A percentile compares a stretch with the other conserved stretches of the same genome.
phyloP scores from a whole-genome alignment of 2,329 filamentous ascomycete species.

The Achaetomium macrosporum region DNA sequence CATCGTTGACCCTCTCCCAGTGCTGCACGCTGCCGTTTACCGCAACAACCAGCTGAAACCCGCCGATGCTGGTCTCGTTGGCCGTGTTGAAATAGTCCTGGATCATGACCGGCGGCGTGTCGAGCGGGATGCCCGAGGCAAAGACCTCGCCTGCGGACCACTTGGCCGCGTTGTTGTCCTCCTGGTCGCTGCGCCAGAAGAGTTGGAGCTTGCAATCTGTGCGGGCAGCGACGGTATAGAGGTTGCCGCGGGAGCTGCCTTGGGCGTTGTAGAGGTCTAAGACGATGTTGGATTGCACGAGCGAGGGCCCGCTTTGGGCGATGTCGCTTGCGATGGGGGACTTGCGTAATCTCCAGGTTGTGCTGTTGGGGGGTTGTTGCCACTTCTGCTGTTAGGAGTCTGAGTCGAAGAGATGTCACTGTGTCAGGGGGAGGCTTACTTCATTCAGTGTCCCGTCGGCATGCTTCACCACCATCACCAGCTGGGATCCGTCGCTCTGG shows the following conservation, averaged over 20 bases:
- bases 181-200: constrained; percentile 16
- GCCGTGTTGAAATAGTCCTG: constrained; percentile 17
- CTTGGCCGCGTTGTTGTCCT: neutral
- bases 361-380: constrained; percentile 13
- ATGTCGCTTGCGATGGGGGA: constrained; percentile 11
- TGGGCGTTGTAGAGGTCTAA: constrained; percentile 13
- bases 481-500: constrained; percentile 16
- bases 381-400: constrained; percentile 2
- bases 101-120: constrained; percentile 20
- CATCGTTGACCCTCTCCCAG: constrained; percentile 13
- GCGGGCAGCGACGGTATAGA: constrained; percentile 20
- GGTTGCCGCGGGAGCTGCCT: constrained; percentile 7
- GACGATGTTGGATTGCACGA: constrained; percentile 20
- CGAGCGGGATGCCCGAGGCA: constrained; percentile 7
- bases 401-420: neutral
- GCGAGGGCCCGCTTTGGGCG: constrained; percentile 17
- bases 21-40: constrained; percentile 19
- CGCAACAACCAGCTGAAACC: constrained; percentile 17
- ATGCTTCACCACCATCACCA: constrained; percentile 19
- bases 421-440: constrained; percentile 2
- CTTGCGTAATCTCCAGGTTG: constrained; percentile 7
- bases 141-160: constrained; percentile 18
- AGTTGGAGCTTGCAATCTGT: constrained; percentile 17
- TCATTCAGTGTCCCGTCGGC: constrained; percentile 20
- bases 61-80: constrained; percentile 14